Conservation (phyloP, 1,284 basidiomycete genomes). For the Cutaneotrichosporon cyanovorans region DNA sequence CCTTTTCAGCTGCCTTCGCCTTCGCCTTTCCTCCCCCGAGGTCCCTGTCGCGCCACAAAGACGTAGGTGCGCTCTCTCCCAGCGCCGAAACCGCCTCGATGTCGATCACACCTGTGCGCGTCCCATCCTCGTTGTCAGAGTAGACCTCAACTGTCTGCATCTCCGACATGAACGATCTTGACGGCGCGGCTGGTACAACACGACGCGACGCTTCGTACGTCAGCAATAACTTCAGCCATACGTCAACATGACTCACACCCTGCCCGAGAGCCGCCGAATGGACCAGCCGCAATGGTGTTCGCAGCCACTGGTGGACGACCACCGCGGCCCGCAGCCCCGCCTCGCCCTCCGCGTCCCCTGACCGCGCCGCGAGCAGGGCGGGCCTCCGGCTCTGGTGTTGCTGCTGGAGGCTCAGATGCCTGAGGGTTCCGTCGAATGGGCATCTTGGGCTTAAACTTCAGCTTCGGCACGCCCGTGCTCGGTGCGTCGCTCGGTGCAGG, state of each 20-base stretch:
- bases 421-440: slow-evolving; percentile 25
- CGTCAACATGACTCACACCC: slow-evolving; percentile 1
- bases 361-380: neutral
- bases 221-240: neutral
- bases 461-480: slow-evolving; percentile 16
- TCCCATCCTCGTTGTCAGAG: slow-evolving; percentile 79
- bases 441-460: slow-evolving; percentile 45
- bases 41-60: slow-evolving; percentile 51
- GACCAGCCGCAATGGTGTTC: slow-evolving; percentile 15
- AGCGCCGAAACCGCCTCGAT: slow-evolving; percentile 71
- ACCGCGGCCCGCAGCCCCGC: slow-evolving; percentile 49
- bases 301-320: neutral
- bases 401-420: slow-evolving; percentile 12
- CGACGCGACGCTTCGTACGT: slow-evolving; percentile 4
- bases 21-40: slow-evolving; percentile 39
- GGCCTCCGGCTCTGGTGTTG: slow-evolving; percentile 3
- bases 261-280: slow-evolving; percentile 10
- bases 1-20: slow-evolving; percentile 37
- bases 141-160: slow-evolving; percentile 46
- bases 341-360: slow-evolving; percentile 32
- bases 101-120: slow-evolving; percentile 65
- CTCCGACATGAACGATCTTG: slow-evolving; percentile 7
- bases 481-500: neutral
- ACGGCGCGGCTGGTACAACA: slow-evolving; percentile 9
- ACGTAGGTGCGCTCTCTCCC: slow-evolving; percentile 85